A percentile compares a stretch with the other conserved stretches of the same genome.
Evolutionary conservation across 2,329 filamentous ascomycete genomes (phyloP).

Genomic region (Botryotinia calthae): DNA sequence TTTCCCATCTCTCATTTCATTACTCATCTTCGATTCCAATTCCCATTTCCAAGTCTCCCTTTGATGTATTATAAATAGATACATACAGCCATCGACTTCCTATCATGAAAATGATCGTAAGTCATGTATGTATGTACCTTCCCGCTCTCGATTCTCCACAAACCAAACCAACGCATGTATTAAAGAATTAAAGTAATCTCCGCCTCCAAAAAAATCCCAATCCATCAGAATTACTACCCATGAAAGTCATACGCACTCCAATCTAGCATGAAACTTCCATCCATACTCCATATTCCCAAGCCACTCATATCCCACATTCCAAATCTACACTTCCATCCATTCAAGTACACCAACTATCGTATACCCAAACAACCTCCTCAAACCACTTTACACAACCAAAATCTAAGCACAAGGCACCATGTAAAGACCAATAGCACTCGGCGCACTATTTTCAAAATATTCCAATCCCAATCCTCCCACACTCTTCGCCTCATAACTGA

Average conservation of each 20-base stretch:
- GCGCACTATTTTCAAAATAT: slow-evolving; percentile 65
- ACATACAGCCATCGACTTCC: neutral
- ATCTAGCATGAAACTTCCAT: slow-evolving; percentile 3
- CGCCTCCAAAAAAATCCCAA: neutral
- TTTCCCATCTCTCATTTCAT: neutral
- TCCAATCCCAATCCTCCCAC: slow-evolving; percentile 51
- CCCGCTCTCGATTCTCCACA: neutral
- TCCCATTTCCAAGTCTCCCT: neutral
- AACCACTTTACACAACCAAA: neutral
- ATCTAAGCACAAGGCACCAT: slow-evolving; percentile 31
- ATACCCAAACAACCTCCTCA: neutral
- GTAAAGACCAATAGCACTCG: slow-evolving; percentile 44
- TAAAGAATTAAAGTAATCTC: neutral
- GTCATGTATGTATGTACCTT: neutral
- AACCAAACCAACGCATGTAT: neutral
- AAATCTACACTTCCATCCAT: neutral
- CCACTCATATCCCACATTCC: neutral
- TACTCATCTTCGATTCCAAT: neutral
- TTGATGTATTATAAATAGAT: neutral
- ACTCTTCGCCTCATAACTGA: slow-evolving; percentile 52
- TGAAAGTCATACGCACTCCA: neutral
- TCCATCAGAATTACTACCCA: neutral
- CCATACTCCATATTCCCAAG: neutral
- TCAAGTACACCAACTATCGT: neutral
- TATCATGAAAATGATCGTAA: neutral